Base-by-base conservation (phyloP, 176 grass and related monocot species). In the Eremochloa ophiuroides region DNA sequence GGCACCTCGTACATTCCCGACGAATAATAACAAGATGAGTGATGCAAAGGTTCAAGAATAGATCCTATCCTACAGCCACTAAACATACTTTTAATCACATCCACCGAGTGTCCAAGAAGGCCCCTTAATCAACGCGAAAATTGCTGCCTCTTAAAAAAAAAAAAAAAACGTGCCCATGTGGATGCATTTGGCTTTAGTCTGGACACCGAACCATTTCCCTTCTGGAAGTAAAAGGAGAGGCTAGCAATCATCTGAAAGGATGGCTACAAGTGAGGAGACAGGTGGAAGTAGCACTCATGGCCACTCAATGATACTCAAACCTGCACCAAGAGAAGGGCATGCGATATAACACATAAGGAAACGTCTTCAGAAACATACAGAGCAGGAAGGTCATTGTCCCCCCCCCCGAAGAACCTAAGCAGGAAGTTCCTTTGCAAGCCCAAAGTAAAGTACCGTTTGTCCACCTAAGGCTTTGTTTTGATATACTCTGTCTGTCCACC, bases 31-130 rank as follows among this genome's bases (percentile, higher is more conserved):
- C 67, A 53, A 23, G 71, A 70, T 81, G 65, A 33, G 75, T n/a
- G 75, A 77, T 73, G 83, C 83, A 82, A 85, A 89, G 83, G 63
- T 8, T 13, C 7, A 63, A 20, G 56, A 16, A 85, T 73, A 66
- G 8, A 89, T 89, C 62, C 72, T 66, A 83, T 83, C 71, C 82
- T 18, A 28, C 31, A 16, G 33, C 66, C 83, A 89, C 88, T 60
- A 73, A 89, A 22, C 51, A 44, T 23, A 10, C 31, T 76, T 89
- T 64, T 59, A 61, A 74, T 81, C 66, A 69, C 78, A 43, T 16
- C 78, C 72, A 81, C 44, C 51, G 27, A 16, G 15, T 60, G 34
- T 59, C 26, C 26, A 38, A 58, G 35, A 38, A 58, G 35, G 20
- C 59, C 17, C 71, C 55, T 33, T 4, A 64, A 31, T 66, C 84